A percentile compares a stretch with the other conserved stretches of the same genome.
phyloP scores from a whole-genome alignment of 2,329 filamentous ascomycete species.

The Colletotrichum sublineola region DNA sequence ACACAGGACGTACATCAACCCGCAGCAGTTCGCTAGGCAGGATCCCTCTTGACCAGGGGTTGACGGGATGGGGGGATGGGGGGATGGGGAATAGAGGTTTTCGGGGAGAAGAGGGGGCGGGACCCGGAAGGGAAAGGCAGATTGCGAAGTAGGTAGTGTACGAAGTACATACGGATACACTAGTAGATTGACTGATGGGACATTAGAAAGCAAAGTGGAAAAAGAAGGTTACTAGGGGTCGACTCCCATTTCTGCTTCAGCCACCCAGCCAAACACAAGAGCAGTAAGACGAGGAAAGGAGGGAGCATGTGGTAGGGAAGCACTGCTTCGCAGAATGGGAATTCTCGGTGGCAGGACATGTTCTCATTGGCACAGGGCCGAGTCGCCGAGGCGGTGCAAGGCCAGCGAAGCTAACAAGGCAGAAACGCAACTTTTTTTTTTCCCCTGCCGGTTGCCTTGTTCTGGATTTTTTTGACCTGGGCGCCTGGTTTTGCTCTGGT shows the following conservation, averaged over 20 bases:
- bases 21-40: constrained; percentile 28
- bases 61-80: constrained; percentile 1
- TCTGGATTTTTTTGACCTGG: constrained; percentile 24
- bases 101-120: constrained; percentile 1
- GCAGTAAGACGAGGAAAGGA: constrained; percentile 1
- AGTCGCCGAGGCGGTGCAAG: constrained; percentile 35
- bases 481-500: constrained; percentile 22
- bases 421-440: constrained; percentile 21
- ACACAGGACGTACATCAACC: background rate
- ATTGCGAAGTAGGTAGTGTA: background rate
- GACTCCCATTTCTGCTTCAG: constrained; percentile 31
- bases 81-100: constrained; percentile 12
- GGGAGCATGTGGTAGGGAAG: constrained; percentile 15
- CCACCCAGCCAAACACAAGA: constrained; percentile 5
- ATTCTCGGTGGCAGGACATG: constrained; percentile 27
- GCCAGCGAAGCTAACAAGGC: constrained; percentile 33
- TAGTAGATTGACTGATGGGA: too few species aligned
- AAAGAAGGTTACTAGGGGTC: constrained; percentile 32
- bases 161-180: background rate
- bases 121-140: background rate
- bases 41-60: constrained; percentile 9
- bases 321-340: constrained; percentile 17
- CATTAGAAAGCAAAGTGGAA: constrained; percentile 33
- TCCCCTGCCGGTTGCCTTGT: constrained; percentile 21
- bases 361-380: constrained; percentile 27